Evolutionary conservation across 768 basidiomycete genomes (phyloP).

Genomic region (Boletellus sp.): DNA sequence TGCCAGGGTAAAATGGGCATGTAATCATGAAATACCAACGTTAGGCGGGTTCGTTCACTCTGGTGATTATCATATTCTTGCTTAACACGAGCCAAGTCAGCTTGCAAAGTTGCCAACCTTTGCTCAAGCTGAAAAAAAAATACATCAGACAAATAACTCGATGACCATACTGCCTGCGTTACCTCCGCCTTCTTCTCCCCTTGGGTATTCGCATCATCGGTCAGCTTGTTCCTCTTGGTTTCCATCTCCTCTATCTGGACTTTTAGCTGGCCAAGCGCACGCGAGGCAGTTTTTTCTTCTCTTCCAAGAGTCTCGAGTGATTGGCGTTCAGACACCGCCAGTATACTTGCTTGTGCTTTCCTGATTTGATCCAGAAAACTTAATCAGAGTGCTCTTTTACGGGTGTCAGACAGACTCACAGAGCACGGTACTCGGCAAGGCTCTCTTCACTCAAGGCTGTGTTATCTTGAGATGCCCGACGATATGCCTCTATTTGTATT

Average conservation of each 20-base stretch:
- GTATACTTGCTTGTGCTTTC: conserved; percentile 72
- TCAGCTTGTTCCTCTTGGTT: conserved; percentile 52
- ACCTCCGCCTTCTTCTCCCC: conserved; percentile 59
- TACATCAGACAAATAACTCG: background rate
- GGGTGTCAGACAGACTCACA: conserved; percentile 12
- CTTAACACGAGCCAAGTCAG: conserved; percentile 60
- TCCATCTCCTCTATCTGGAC: conserved; percentile 67
- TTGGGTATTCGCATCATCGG: conserved; percentile 49
- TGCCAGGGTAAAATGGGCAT: background rate
- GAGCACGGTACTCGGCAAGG: conserved; percentile 69
- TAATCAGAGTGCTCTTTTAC: conserved; percentile 2
- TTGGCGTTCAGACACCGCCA: conserved; percentile 86
- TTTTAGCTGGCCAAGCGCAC: conserved; percentile 60
- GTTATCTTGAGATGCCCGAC: conserved; percentile 68
- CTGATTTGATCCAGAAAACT: conserved; percentile 35
- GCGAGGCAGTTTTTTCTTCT: conserved; percentile 72
- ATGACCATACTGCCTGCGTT: background rate
- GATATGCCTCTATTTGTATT: conserved; percentile 59
- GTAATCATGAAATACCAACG: conserved; percentile 38
- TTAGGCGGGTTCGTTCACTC: conserved; percentile 75
- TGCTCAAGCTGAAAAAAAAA: conserved; percentile 45
- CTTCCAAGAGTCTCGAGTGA: conserved; percentile 74
- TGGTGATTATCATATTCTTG: conserved; percentile 83
- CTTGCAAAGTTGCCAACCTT: conserved; percentile 52
- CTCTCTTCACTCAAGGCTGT: conserved; percentile 78